Evolutionary conservation across 2,329 filamentous ascomycete species (phyloP), one percentile per base, ranked within the genome.

Genomic region (Berkeleyomyces basicola): DNA sequence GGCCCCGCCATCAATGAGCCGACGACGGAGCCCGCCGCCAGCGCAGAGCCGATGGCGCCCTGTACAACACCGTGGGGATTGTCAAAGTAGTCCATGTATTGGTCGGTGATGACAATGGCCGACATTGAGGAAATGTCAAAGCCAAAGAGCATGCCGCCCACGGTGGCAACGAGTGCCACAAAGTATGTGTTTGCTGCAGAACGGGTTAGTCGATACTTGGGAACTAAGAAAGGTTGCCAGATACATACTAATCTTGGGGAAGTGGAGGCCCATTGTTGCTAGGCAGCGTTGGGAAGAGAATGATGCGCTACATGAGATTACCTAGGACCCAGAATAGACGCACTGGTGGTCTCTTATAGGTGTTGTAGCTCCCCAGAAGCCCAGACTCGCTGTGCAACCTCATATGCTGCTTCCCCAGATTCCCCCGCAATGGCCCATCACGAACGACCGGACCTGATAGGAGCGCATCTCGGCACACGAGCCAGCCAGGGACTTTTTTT

Each of bases 91-190:
- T 76, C 73, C 62, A 78, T 73, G 67, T 81, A 82, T 62, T 78
- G 74, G 4, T 74, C 66, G 10, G 77, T 77, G 37, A 76, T 77
- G 65, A 81, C 78, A 68, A 81, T 81, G 63, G 79, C 80, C 14
- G 77, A 78, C 77, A 82, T 82, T 63, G 79, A 81, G 37, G 76
- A 77, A 64, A 82, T 80, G 66, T 82, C 80, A 69, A 82, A 82
- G 63, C 78, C 78, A 66, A 80, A 80, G 42, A 75, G 71, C 70
- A 74, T 73, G 61, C 74, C 74, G 66, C 74, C 74, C 59, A 75
- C 74, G 65, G 73, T 75, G 70, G 71, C 66, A 64, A 71, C 69
- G 66, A 68, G 69, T 58, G 71, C 70, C 63, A 73, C 72, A 55
- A 72, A 70, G 66, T 73, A 73, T 59, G 72, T 69, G 66, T 73